Percentiles rank a stretch among this genome's conserved stretches.
Evolutionary conservation across 768 basidiomycete genomes (phyloP).

Genomic region (Russula brevipes): DNA sequence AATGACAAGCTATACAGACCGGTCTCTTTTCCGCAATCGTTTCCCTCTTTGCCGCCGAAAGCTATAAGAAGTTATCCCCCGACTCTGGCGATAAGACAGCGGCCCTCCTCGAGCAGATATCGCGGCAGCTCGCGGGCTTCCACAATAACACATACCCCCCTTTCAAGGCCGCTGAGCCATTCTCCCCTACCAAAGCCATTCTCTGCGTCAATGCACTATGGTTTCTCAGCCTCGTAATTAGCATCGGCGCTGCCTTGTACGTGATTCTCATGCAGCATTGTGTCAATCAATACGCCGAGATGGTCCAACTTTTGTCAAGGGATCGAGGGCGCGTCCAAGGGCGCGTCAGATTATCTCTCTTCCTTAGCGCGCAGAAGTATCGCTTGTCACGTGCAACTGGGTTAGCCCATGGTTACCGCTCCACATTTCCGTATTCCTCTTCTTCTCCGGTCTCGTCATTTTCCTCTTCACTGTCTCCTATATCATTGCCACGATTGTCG

Average conservation of each 20-base stretch:
- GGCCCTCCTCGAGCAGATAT: conserved; percentile 3
- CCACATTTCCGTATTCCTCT: conserved; percentile 45
- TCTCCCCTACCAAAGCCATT: not conserved
- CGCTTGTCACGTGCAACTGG: conserved; percentile 38
- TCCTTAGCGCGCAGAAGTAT: conserved; percentile 38
- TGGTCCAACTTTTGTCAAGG: conserved; percentile 27
- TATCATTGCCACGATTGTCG: conserved; percentile 11
- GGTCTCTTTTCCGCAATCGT: conserved; percentile 26
- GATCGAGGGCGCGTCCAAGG: conserved; percentile 41
- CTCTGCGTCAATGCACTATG: conserved; percentile 20
- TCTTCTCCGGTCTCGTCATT: conserved; percentile 44
- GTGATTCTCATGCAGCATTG: conserved; percentile 18
- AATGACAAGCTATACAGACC: conserved; percentile 14
- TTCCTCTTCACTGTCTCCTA: conserved; percentile 36
- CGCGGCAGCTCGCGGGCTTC: conserved; percentile 5
- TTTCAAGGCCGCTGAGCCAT: not conserved
- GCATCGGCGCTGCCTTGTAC: conserved; percentile 16
- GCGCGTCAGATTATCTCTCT: conserved; percentile 35
- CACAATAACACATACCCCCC: not conserved
- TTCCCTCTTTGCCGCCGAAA: conserved; percentile 22
- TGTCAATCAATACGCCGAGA: conserved; percentile 16
- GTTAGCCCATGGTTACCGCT: conserved; percentile 43
- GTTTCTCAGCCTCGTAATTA: conserved; percentile 19
- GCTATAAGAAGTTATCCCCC: conserved; percentile 22
- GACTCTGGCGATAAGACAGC: conserved; percentile 2